A percentile compares a stretch with the other conserved stretches of the same genome.
Evolutionary conservation across 2,329 filamentous ascomycete genomes (phyloP).

Genomic region (Pseudogymnoascus sp.): DNA sequence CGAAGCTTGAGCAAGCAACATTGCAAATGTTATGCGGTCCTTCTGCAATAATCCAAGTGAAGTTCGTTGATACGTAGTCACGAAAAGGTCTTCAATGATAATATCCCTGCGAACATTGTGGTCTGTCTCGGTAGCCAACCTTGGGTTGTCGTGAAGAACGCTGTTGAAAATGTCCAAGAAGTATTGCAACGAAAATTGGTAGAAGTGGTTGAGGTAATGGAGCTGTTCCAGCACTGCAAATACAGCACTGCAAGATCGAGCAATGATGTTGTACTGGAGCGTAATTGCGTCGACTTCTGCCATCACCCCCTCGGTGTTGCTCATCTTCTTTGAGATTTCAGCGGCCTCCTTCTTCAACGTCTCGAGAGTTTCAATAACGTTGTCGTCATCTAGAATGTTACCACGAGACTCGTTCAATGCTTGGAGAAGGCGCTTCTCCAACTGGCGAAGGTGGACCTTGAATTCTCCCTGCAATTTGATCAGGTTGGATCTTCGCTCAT

Average conservation of each 20-base stretch:
- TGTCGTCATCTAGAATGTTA: slow-evolving; percentile 96
- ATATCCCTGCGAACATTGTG: slow-evolving; percentile 76
- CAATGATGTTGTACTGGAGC: slow-evolving; percentile 86
- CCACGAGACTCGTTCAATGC: slow-evolving; percentile 95
- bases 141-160: slow-evolving; percentile 75
- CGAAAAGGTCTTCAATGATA: slow-evolving; percentile 85
- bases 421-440: slow-evolving; percentile 89
- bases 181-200: slow-evolving; percentile 97
- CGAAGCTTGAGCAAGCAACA: slow-evolving; percentile 92
- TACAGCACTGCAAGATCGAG: slow-evolving; percentile 90
- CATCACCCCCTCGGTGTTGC: slow-evolving; percentile 96
- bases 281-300: slow-evolving; percentile 95
- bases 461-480: slow-evolving; percentile 99
- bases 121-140: slow-evolving; percentile 61
- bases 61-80: slow-evolving; percentile 88
- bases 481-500: slow-evolving; percentile 90
- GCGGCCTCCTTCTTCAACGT: slow-evolving; percentile 96
- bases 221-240: slow-evolving; percentile 96
- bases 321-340: slow-evolving; percentile 93
- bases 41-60: slow-evolving; percentile 87
- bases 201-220: slow-evolving; percentile 98
- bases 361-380: slow-evolving; percentile 95
- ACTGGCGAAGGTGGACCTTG: slow-evolving; percentile 91
- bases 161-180: slow-evolving; percentile 96
- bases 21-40: slow-evolving; percentile 86